Evolutionary conservation across 805 yeast species (phyloP).

Genomic region (Candida ovalis): DNA sequence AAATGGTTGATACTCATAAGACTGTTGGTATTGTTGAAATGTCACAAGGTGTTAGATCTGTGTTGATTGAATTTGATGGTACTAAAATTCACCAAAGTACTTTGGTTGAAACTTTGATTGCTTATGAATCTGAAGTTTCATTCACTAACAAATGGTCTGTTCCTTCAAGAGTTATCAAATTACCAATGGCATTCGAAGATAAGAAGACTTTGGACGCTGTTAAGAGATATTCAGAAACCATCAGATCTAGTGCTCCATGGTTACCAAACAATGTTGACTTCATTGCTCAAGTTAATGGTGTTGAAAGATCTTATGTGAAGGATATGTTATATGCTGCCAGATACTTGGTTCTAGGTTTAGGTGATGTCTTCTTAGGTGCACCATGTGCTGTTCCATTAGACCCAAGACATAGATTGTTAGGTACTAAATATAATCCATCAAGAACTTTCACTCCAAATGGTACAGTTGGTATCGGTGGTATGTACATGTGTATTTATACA

Average conservation of each 20-base stretch:
- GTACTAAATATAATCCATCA: conserved; percentile 94
- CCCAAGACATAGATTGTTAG: conserved; percentile 90
- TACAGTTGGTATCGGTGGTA: conserved; percentile 96
- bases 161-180: conserved; percentile 71
- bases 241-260: conserved; percentile 94
- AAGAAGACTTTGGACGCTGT: conserved; percentile 85
- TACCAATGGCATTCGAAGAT: conserved; percentile 98
- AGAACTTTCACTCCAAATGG: conserved; percentile 96
- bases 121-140: conserved; percentile 72
- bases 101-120: conserved; percentile 59
- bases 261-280: conserved; percentile 96
- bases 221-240: conserved; percentile 86
- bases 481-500: conserved; percentile 97
- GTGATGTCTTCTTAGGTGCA: conserved; percentile 96
- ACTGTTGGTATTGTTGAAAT: conserved; percentile 86
- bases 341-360: conserved; percentile 89
- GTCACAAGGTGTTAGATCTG: conserved; percentile 97
- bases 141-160: conserved; percentile 82
- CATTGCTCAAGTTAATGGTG: conserved; percentile 82
- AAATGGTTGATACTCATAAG: conserved; percentile 58
- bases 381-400: conserved; percentile 98
- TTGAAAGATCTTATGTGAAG: conserved; percentile 69
- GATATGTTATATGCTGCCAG: conserved; percentile 87
- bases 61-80: conserved; percentile 80
- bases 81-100: conserved; percentile 54